These are phyloP conservation scores for Phytophthora cactorum DNA, from an alignment of 352 stramenopile species.

Conservation along the genomic window DNA sequence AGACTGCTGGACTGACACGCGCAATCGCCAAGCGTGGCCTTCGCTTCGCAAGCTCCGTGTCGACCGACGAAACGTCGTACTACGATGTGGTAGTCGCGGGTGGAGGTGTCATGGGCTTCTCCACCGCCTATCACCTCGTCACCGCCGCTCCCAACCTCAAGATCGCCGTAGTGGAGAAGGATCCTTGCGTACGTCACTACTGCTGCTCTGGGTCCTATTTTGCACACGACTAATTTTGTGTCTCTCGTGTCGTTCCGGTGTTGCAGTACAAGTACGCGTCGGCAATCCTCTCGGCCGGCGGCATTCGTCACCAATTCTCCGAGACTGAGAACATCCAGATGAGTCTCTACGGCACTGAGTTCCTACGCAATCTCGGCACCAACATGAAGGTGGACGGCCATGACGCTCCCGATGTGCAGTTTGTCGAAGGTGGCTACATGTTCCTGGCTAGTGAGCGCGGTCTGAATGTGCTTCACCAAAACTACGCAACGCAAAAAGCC, in stretches of 20 bases:
- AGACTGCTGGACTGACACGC: slow-evolving; percentile 25
- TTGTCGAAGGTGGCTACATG: slow-evolving; percentile 83
- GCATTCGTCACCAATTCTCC: slow-evolving; percentile 88
- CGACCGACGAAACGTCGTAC: slow-evolving; percentile 37
- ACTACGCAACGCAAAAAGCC: slow-evolving; percentile 55
- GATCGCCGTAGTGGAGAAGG: slow-evolving; percentile 80
- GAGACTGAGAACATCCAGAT: slow-evolving; percentile 77
- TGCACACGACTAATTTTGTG: slow-evolving; percentile 10
- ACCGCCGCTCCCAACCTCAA: slow-evolving; percentile 66
- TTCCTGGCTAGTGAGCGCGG: slow-evolving; percentile 80
- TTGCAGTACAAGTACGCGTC: slow-evolving; percentile 86
- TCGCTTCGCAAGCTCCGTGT: slow-evolving; percentile 35
- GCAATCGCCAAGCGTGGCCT: slow-evolving; percentile 18
- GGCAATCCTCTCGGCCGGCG: slow-evolving; percentile 73
- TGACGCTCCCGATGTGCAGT: slow-evolving; percentile 77
- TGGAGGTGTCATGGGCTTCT: slow-evolving; percentile 86
- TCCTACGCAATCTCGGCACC: slow-evolving; percentile 56
- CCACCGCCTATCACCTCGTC: slow-evolving; percentile 86
- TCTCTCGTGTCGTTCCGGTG: slow-evolving; percentile 1
- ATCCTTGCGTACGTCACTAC: slow-evolving; percentile 54
- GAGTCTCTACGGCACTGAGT: slow-evolving; percentile 83
- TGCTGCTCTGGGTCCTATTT: not conserved
- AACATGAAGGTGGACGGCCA: slow-evolving; percentile 59
- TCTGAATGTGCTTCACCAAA: slow-evolving; percentile 54
- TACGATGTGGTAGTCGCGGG: slow-evolving; percentile 86